Base-by-base conservation (phyloP, 495 filamentous ascomycete genomes). In the Xylona heveae region DNA sequence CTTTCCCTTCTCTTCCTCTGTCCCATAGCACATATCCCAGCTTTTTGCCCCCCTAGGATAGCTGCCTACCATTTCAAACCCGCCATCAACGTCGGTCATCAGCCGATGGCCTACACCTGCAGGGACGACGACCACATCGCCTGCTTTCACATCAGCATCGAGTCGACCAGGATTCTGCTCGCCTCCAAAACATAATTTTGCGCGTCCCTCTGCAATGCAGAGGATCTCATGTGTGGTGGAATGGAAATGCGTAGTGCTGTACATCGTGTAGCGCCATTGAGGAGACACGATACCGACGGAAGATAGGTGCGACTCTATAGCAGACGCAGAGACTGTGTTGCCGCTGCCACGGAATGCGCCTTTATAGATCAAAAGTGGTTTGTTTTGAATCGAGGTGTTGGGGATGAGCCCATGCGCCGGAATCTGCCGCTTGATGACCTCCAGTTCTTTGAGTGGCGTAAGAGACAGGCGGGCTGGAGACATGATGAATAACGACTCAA, bases 1-100 rank as follows among this genome's bases (percentile, higher is more conserved):
- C 42, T 63, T 62, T 24, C 51, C 49, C 38, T 66, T 57, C 39
- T 73, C 66, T 2, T 50, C 60, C 37, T 52, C 42, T 10, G 41
- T 33, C 15, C 74, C 71, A 52, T 75, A 78, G 38, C 71, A 78
- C 70, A 78, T 74, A 46, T 75, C 70, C 65, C 68, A 77, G 18
- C 50, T 42, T 30, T 58, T 62, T 19, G 18, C 5, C 2, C 57
- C 58, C 24, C 36, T 50, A 6, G 68, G 69, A 55, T 78, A 79
- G 28, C 57, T 59, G 7, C 71, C 73, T 5, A 80, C 62, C 68
- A 78, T 78, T 38, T 57, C 48, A 46, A 80, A 78, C 3, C 44
- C 54, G 23, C 54, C 48, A 17, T 52, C 52, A 18, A 62, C 29
- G 43, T 78, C 67, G 31, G 66, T 52, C 18, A 76, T 44, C 25